Evolutionary conservation across 352 stramenopile genomes (phyloP).

Genomic region (Paralagenidium karlingii): DNA sequence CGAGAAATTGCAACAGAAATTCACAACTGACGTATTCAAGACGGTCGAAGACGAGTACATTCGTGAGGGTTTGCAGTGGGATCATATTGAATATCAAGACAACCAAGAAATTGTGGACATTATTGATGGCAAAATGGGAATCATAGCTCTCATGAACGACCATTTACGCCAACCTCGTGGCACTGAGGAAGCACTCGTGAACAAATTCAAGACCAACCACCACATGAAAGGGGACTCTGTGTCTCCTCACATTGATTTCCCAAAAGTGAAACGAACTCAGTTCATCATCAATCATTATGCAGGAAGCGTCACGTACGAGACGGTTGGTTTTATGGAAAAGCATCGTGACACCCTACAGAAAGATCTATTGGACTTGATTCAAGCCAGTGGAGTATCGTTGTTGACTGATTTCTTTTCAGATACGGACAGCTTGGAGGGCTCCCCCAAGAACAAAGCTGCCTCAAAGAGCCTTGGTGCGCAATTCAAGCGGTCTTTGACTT

Average conservation of each 20-base stretch:
- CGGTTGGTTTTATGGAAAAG: slow-evolving; percentile 94
- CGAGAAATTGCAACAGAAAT: slow-evolving; percentile 87
- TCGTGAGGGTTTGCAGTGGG: slow-evolving; percentile 94
- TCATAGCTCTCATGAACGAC: slow-evolving; percentile 84
- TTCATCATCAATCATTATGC: slow-evolving; percentile 96
- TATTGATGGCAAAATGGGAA: slow-evolving; percentile 88
- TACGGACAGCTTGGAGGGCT: background rate
- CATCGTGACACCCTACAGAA: slow-evolving; percentile 93
- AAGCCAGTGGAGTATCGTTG: slow-evolving; percentile 50
- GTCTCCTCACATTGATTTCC: slow-evolving; percentile 74
- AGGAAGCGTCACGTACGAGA: slow-evolving; percentile 90
- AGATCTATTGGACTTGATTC: slow-evolving; percentile 85
- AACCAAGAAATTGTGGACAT: slow-evolving; percentile 97
- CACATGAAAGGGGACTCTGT: slow-evolving; percentile 21
- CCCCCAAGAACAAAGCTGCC: slow-evolving; percentile 22
- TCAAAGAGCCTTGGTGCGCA: slow-evolving; percentile 69
- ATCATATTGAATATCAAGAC: slow-evolving; percentile 97
- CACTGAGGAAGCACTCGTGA: slow-evolving; percentile 80
- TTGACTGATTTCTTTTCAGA: slow-evolving; percentile 68
- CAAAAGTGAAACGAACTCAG: slow-evolving; percentile 81
- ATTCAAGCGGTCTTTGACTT: slow-evolving; percentile 71
- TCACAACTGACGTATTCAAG: slow-evolving; percentile 95
- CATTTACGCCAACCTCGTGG: slow-evolving; percentile 75
- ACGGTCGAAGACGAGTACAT: slow-evolving; percentile 98
- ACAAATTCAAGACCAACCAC: slow-evolving; percentile 80